A percentile compares a stretch with the other conserved stretches of the same genome.
These are phyloP conservation scores for Sporobolomyces pararoseus DNA, from an alignment of 768 basidiomycete genomes.

Conservation along the genomic window DNA sequence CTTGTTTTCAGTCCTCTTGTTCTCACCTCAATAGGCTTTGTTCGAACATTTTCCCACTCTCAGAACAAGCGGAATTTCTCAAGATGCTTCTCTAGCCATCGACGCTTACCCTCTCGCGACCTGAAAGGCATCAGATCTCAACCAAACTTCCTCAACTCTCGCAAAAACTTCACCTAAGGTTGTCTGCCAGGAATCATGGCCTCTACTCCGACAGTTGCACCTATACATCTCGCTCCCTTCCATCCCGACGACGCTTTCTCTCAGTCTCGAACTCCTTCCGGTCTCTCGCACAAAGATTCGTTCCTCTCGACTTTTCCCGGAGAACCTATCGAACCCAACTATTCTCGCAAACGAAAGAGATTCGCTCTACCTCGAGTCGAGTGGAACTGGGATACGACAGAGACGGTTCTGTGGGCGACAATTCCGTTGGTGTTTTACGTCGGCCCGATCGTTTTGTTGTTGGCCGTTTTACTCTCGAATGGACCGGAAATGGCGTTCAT, in stretches of 20 bases:
- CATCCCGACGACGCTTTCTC: slow-evolving; percentile 3
- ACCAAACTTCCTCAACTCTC: background rate
- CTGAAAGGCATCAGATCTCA: background rate
- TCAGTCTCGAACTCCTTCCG: background rate
- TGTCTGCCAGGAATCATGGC: too few species aligned
- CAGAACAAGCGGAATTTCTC: background rate
- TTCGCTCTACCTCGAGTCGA: too few species aligned
- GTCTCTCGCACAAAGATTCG: slow-evolving; percentile 14
- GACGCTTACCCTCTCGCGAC: background rate
- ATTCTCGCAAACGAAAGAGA: background rate
- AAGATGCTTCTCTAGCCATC: too few species aligned
- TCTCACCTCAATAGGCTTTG: too few species aligned
- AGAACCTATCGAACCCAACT: slow-evolving; percentile 1
- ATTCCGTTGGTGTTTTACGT: slow-evolving; percentile 22
- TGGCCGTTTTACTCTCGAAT: background rate
- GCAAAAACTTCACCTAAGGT: background rate
- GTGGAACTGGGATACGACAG: background rate
- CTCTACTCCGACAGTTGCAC: background rate
- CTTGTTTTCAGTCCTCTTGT: background rate
- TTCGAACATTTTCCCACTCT: background rate
- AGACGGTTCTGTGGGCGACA: slow-evolving; percentile 23
- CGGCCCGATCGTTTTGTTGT: background rate
- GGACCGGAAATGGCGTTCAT: background rate
- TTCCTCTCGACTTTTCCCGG: slow-evolving; percentile 23
- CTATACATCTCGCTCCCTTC: slow-evolving; percentile 19